These are phyloP conservation scores for Leccinum subfulvum DNA, from an alignment of 1,284 basidiomycete genomes.

Conservation along the genomic window DNA sequence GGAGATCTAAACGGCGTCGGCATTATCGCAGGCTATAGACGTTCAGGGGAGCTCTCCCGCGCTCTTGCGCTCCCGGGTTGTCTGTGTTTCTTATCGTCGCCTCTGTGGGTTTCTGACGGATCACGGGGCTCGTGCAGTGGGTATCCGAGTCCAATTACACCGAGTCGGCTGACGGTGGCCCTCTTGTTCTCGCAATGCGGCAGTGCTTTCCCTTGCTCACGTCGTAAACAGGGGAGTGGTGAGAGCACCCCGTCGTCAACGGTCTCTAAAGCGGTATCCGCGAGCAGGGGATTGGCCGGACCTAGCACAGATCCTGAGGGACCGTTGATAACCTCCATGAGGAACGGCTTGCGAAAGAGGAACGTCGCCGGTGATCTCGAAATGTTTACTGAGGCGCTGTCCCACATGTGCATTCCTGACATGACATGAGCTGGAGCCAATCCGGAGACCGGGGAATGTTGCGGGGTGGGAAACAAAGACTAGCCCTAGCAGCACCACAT, in stretches of 20 bases:
- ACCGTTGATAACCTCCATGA: slow-evolving; percentile 24
- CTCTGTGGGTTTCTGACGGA: neutral
- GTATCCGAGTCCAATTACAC: neutral
- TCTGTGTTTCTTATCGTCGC: neutral
- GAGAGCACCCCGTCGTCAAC: slow-evolving; percentile 15
- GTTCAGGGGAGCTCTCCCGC: neutral
- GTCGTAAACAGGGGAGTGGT: slow-evolving; percentile 25
- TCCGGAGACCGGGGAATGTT: slow-evolving; percentile 1
- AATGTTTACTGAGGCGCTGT: neutral
- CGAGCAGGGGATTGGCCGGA: slow-evolving; percentile 35
- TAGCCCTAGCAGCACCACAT: neutral
- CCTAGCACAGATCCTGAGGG: slow-evolving; percentile 23
- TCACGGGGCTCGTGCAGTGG: slow-evolving; percentile 10
- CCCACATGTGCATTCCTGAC: neutral
- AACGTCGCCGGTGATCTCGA: slow-evolving; percentile 4
- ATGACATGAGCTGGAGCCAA: neutral
- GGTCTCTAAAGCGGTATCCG: neutral
- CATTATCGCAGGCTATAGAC: slow-evolving; percentile 1
- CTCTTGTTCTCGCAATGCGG: neutral
- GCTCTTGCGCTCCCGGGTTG: neutral
- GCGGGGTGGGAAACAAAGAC: slow-evolving; percentile 22
- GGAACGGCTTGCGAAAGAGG: slow-evolving; percentile 3
- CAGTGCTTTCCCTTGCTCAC: slow-evolving; percentile 8
- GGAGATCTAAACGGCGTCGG: neutral
- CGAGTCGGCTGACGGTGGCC: neutral